Percentiles rank a stretch among this genome's conserved stretches.
phyloP scores from a whole-genome alignment of 768 basidiomycete genomes.

The Mycena metata region DNA sequence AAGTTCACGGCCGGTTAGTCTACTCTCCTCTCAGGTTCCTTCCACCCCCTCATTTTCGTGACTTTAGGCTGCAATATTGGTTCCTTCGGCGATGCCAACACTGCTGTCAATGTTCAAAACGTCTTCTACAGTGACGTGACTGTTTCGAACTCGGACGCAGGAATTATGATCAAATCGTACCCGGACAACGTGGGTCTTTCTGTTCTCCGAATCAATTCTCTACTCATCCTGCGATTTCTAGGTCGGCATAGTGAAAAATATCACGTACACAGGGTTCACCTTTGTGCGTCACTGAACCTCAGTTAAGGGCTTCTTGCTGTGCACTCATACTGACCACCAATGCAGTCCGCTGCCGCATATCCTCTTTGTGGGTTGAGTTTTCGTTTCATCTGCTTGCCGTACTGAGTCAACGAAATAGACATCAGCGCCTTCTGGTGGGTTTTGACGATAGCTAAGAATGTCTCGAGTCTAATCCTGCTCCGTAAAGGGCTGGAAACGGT shows the following conservation, averaged over 20 bases:
- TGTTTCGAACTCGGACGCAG: constrained; percentile 41
- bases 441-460: too few relatives aligned
- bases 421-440: constrained; percentile 37
- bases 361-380: constrained; percentile 25
- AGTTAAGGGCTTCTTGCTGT: not conserved
- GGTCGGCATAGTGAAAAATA: constrained; percentile 40
- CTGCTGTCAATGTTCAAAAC: constrained; percentile 41
- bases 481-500: constrained; percentile 29
- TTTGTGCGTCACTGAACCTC: constrained; percentile 7
- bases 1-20: constrained; percentile 34
- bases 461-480: not conserved
- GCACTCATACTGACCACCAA: not conserved
- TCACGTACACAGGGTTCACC: constrained; percentile 38
- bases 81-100: constrained; percentile 39
- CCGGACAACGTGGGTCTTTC: constrained; percentile 33
- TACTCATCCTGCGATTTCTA: not conserved
- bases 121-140: constrained; percentile 42
- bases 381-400: not conserved
- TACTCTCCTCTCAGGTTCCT: too few relatives aligned
- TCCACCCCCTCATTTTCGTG: too few relatives aligned
- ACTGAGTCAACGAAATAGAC: constrained; percentile 21
- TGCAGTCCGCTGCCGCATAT: constrained; percentile 25
- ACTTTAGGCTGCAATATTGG: constrained; percentile 40
- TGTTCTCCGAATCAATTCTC: not conserved
- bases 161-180: constrained; percentile 42